Conservation (phyloP, 495 filamentous ascomycete species). For the Penicillium lividum region DNA sequence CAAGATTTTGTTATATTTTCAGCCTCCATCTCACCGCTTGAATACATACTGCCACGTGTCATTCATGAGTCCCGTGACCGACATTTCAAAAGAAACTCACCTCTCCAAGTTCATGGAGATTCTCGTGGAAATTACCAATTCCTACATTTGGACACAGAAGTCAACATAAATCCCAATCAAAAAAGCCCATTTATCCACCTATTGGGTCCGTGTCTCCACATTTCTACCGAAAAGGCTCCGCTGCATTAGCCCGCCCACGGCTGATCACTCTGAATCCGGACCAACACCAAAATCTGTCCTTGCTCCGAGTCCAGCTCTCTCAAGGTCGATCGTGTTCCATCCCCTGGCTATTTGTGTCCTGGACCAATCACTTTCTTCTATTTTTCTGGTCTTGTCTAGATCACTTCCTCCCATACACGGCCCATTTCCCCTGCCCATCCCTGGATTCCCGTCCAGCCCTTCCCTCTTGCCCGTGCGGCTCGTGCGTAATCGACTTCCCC, state of each 20-base stretch:
- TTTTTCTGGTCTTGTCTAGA: slow-evolving; percentile 11
- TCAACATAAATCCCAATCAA: neutral
- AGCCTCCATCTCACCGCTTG: no score
- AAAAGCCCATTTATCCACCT: slow-evolving; percentile 12
- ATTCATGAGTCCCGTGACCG: neutral
- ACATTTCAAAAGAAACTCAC: neutral
- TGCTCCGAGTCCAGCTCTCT: slow-evolving; percentile 22
- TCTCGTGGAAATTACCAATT: no score
- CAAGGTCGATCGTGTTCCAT: slow-evolving; percentile 25
- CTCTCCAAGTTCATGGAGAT: no score
- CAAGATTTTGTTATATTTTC: no score
- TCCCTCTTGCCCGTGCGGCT: slow-evolving; percentile 26
- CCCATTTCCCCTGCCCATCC: slow-evolving; percentile 20
- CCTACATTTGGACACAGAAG: neutral
- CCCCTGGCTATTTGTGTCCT: slow-evolving; percentile 12
- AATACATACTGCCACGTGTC: neutral
- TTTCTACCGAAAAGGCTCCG: slow-evolving; percentile 28
- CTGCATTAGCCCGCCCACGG: slow-evolving; percentile 39
- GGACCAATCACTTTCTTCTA: slow-evolving; percentile 27
- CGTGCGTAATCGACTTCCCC: slow-evolving; percentile 22
- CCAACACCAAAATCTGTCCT: slow-evolving; percentile 36
- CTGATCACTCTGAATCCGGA: slow-evolving; percentile 39
- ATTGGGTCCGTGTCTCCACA: slow-evolving; percentile 25
- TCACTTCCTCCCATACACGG: slow-evolving; percentile 13
- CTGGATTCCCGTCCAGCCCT: slow-evolving; percentile 27